Evolutionary conservation across 805 yeast species (phyloP).

Genomic region (Kuraishia molischiana): DNA sequence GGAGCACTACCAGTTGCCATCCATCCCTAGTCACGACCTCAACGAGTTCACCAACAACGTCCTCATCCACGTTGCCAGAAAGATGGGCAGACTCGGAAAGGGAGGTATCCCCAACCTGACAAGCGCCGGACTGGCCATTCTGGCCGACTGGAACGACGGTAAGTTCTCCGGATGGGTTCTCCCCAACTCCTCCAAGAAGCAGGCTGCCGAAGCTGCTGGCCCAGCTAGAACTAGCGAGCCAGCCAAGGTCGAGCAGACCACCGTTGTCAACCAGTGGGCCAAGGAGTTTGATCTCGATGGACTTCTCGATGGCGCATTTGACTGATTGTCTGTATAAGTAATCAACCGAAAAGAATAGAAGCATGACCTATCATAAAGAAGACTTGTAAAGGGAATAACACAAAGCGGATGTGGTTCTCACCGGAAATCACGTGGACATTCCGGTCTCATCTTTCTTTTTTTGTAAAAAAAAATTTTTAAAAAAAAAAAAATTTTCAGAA

Average conservation of each 20-base stretch:
- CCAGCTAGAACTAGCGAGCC: constrained; percentile 24
- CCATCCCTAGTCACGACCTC: constrained; percentile 62
- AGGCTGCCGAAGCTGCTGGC: constrained; percentile 27
- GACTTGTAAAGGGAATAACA: too few species aligned
- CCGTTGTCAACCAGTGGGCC: constrained; percentile 86
- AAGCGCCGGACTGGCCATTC: constrained; percentile 72
- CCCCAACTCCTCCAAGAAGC: constrained; percentile 40
- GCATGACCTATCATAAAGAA: too few species aligned
- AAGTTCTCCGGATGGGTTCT: constrained; percentile 84
- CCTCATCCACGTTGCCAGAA: constrained; percentile 86
- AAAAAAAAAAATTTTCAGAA: neutral
- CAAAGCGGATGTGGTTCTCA: too few species aligned
- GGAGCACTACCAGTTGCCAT: constrained; percentile 67
- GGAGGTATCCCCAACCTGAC: constrained; percentile 90
- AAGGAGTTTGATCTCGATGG: constrained; percentile 90
- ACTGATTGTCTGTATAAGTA: too few species aligned
- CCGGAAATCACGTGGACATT: too few species aligned
- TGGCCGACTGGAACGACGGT: constrained; percentile 97
- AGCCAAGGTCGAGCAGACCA: constrained; percentile 50
- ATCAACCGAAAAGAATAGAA: too few species aligned
- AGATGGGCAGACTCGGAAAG: constrained; percentile 82
- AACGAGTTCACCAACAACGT: constrained; percentile 78
- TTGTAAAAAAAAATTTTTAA: too few species aligned
- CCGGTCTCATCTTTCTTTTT: neutral
- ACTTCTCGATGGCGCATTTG: constrained; percentile 34